A percentile compares a stretch with the other conserved stretches of the same genome.
Conservation (phyloP, 1,284 basidiomycete species). For the Malassezia restricta region DNA sequence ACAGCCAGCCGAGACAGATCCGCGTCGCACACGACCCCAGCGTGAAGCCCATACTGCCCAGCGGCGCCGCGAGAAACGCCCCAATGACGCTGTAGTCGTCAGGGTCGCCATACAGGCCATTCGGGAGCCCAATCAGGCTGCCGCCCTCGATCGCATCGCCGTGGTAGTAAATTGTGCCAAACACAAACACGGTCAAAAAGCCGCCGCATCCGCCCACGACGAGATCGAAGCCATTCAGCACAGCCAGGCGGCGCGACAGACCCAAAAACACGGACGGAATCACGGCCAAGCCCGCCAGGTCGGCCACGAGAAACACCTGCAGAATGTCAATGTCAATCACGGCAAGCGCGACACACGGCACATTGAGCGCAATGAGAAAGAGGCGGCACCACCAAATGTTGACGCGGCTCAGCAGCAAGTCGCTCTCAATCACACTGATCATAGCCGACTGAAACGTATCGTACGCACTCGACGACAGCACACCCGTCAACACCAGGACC, state of each 20-base stretch:
- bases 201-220: conserved; percentile 44
- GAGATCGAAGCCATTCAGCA: conserved; percentile 40
- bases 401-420: conserved; percentile 42
- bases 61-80: conserved; percentile 42
- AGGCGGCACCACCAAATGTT: conserved; percentile 45
- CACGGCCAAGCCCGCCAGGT: conserved; percentile 39
- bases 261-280: conserved; percentile 41
- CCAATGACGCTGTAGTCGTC: conserved; percentile 41
- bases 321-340: conserved; percentile 44
- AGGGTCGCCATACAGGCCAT: conserved; percentile 32
- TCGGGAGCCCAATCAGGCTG: conserved; percentile 32
- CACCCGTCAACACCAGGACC: conserved; percentile 38
- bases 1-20: conserved; percentile 18
- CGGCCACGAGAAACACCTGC: conserved; percentile 44
- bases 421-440: conserved; percentile 45
- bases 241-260: conserved; percentile 32
- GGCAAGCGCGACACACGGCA: conserved; percentile 40
- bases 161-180: conserved; percentile 39
- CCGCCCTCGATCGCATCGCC: conserved; percentile 26
- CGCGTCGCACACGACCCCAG: conserved; percentile 20
- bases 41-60: conserved; percentile 37
- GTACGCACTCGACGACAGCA: conserved; percentile 44
- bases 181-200: conserved; percentile 44
- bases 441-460: conserved; percentile 46
- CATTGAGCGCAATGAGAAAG: conserved; percentile 35